Conservation (phyloP, 2,329 filamentous ascomycete genomes). For the Proliferodiscus dingleyae region DNA sequence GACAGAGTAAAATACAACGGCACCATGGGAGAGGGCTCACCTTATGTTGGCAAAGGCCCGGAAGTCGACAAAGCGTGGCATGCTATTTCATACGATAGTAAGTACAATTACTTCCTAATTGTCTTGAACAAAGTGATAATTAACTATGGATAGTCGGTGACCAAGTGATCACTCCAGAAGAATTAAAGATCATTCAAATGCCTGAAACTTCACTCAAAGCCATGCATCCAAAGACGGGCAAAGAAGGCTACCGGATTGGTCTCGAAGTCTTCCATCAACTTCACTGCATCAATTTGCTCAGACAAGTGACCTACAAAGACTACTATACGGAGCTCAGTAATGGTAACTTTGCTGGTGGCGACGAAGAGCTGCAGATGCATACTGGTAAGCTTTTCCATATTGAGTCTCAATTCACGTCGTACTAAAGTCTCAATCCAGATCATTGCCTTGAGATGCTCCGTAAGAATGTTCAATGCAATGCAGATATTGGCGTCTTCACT, state of each 20-base stretch:
- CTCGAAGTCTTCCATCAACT: slow-evolving; percentile 39
- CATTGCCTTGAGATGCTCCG: slow-evolving; percentile 51
- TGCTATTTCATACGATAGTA: slow-evolving; percentile 44
- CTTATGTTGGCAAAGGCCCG: slow-evolving; percentile 50
- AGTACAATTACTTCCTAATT: slow-evolving; percentile 2
- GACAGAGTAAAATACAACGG: slow-evolving; percentile 46
- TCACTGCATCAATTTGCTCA: slow-evolving; percentile 35
- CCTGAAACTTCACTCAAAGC: slow-evolving; percentile 48
- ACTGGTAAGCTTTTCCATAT: slow-evolving; percentile 13
- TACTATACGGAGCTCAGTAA: slow-evolving; percentile 42
- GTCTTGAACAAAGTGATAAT: background rate
- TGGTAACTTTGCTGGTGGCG: slow-evolving; percentile 43
- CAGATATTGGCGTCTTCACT: slow-evolving; percentile 50
- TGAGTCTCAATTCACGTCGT: background rate
- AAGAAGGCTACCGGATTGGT: slow-evolving; percentile 53
- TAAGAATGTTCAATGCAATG: slow-evolving; percentile 50
- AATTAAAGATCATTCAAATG: slow-evolving; percentile 49
- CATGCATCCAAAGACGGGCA: slow-evolving; percentile 50
- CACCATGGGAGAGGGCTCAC: slow-evolving; percentile 37
- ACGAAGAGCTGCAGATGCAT: slow-evolving; percentile 40
- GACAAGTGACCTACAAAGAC: slow-evolving; percentile 44
- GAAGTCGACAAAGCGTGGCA: slow-evolving; percentile 56
- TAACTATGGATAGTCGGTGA: slow-evolving; percentile 45
- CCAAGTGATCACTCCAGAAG: slow-evolving; percentile 51
- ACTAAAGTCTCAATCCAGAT: slow-evolving; percentile 30